These are phyloP conservation scores for Xylariaceae sp. DNA, from an alignment of 2,329 filamentous ascomycete species.

Conservation along the genomic window DNA sequence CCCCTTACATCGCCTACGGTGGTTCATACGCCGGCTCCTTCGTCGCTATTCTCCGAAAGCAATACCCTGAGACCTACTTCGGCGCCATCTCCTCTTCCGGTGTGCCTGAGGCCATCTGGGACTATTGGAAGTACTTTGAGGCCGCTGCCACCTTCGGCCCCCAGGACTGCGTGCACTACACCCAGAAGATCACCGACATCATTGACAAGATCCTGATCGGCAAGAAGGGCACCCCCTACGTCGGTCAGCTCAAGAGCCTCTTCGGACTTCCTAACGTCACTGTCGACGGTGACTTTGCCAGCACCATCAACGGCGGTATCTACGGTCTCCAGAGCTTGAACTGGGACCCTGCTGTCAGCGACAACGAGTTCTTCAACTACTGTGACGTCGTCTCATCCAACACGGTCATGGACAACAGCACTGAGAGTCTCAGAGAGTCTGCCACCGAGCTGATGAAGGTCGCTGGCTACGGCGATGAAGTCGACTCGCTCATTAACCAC, in stretches of 20 bases:
- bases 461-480: constrained; percentile 38
- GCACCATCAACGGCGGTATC: constrained; percentile 38
- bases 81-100: constrained; percentile 75
- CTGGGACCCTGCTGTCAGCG: constrained; percentile 47
- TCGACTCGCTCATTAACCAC: constrained; percentile 35
- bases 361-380: constrained; percentile 40
- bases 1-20: constrained; percentile 73
- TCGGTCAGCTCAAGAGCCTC: constrained; percentile 35
- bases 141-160: constrained; percentile 46
- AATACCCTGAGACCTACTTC: constrained; percentile 75
- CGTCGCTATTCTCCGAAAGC: constrained; percentile 66
- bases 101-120: constrained; percentile 69
- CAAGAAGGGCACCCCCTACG: constrained; percentile 37
- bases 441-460: constrained; percentile 37
- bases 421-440: constrained; percentile 32
- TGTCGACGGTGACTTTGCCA: constrained; percentile 45
- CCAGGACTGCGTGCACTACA: constrained; percentile 57
- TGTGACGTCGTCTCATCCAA: constrained; percentile 43
- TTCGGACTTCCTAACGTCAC: constrained; percentile 45
- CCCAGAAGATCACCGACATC: constrained; percentile 50
- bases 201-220: constrained; percentile 47
- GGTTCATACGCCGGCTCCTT: constrained; percentile 80
- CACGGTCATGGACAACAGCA: constrained; percentile 38
- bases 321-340: constrained; percentile 43
- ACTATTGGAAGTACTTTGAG: constrained; percentile 63